Conservation (phyloP, 169 alveolate genomes). For the Perkinsus olseni region DNA sequence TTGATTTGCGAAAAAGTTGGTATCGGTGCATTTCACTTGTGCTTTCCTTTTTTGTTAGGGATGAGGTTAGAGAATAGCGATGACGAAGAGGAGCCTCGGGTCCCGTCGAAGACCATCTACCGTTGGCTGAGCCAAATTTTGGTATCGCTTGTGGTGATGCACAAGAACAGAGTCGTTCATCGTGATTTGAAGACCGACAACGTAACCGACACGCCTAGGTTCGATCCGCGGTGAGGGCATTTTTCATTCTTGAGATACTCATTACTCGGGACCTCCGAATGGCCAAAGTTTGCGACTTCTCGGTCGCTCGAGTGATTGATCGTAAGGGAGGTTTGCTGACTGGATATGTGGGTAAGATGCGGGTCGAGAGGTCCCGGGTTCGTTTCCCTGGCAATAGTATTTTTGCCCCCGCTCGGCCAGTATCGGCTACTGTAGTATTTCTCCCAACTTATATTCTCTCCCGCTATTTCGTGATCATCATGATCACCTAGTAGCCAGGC, state of each 20-base stretch:
- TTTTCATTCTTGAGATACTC: neutral
- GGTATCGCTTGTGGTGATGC: neutral
- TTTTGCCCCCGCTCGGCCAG: no score
- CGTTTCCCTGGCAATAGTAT: no score
- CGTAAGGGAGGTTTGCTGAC: neutral
- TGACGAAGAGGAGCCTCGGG: neutral
- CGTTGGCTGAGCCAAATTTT: neutral
- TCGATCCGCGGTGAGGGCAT: neutral
- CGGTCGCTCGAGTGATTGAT: neutral
- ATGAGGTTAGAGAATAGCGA: neutral
- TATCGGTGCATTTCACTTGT: no score
- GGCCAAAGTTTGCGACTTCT: neutral
- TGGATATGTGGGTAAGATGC: constrained; percentile 24
- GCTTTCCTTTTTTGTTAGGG: neutral
- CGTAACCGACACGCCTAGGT: neutral
- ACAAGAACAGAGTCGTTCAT: neutral
- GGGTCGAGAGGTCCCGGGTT: no score
- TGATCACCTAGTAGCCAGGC: no score
- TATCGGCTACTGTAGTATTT: no score
- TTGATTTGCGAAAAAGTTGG: no score
- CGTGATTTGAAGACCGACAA: neutral
- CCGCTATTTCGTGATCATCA: no score
- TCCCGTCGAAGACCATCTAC: neutral
- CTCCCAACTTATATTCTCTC: no score
- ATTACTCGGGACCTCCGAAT: neutral